Percentiles rank a stretch among this genome's conserved stretches.
Conservation (phyloP, 371 early-diverging fungal species). For the Mucor saturninus region DNA sequence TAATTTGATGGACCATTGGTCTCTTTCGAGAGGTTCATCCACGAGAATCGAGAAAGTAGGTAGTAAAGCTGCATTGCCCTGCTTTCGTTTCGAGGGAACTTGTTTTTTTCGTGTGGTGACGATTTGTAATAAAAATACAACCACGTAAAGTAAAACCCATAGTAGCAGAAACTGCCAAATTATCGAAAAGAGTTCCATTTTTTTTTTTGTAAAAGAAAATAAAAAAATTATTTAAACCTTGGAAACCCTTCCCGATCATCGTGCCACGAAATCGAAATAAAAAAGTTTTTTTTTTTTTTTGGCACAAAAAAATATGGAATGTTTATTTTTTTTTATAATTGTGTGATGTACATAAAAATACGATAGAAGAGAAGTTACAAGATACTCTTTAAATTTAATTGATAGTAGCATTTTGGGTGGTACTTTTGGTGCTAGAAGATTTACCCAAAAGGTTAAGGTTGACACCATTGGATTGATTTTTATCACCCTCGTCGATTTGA, state of each 20-base stretch:
- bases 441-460: background rate
- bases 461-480: background rate
- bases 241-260: too few relatives aligned
- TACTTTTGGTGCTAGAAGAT: background rate
- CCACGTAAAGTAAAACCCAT: conserved; percentile 42
- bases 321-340: background rate
- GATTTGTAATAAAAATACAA: conserved; percentile 36
- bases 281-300: background rate
- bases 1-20: conserved; percentile 50
- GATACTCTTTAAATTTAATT: background rate
- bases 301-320: background rate
- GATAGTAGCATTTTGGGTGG: background rate
- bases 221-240: background rate
- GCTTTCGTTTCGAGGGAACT: conserved; percentile 6
- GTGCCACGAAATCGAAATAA: background rate
- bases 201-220: background rate
- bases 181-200: conserved; percentile 42
- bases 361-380: background rate
- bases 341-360: background rate
- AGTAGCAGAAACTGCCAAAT: conserved; percentile 42
- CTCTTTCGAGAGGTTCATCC: conserved; percentile 18
- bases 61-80: conserved; percentile 16
- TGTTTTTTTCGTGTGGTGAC: conserved; percentile 28
- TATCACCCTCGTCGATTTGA: background rate
- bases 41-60: conserved; percentile 29